Evolutionary conservation across 179 eudicot genomes (phyloP).

Genomic region (Dionaea muscipula): DNA sequence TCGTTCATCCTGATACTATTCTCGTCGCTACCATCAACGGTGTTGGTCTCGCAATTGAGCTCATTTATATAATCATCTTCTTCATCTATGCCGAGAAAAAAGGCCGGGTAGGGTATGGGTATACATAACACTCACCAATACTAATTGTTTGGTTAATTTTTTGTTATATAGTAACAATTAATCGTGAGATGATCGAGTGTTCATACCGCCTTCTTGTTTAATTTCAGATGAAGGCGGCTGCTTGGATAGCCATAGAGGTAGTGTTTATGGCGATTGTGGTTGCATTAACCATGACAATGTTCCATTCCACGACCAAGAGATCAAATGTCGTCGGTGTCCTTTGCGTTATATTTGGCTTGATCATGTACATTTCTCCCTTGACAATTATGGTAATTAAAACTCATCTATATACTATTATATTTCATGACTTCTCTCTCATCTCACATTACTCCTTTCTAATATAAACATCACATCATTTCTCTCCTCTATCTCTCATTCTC

Average conservation of each 20-base stretch:
- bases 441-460: too few species aligned
- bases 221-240: conserved; percentile 19
- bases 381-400: conserved; percentile 28
- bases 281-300: conserved; percentile 9
- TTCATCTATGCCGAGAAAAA: conserved; percentile 14
- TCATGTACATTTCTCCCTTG: conserved; percentile 32
- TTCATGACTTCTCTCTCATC: too few species aligned
- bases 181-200: background rate
- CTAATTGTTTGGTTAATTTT: background rate
- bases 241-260: conserved; percentile 14
- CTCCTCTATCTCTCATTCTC: too few species aligned
- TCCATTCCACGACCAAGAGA: conserved; percentile 23
- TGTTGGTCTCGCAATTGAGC: conserved; percentile 24
- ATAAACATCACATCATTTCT: too few species aligned
- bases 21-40: conserved; percentile 26
- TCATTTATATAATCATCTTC: conserved; percentile 19
- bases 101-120: conserved; percentile 19
- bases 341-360: conserved; percentile 23
- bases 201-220: background rate
- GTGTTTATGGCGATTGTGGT: conserved; percentile 15
- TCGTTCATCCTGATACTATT: conserved; percentile 35
- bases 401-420: background rate
- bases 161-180: background rate
- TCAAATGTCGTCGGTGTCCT: conserved; percentile 27
- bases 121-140: background rate